A percentile compares a stretch with the other conserved stretches of the same genome.
These are phyloP conservation scores for Aspergillus latus DNA, from an alignment of 2,329 filamentous ascomycete species.

Conservation along the genomic window DNA sequence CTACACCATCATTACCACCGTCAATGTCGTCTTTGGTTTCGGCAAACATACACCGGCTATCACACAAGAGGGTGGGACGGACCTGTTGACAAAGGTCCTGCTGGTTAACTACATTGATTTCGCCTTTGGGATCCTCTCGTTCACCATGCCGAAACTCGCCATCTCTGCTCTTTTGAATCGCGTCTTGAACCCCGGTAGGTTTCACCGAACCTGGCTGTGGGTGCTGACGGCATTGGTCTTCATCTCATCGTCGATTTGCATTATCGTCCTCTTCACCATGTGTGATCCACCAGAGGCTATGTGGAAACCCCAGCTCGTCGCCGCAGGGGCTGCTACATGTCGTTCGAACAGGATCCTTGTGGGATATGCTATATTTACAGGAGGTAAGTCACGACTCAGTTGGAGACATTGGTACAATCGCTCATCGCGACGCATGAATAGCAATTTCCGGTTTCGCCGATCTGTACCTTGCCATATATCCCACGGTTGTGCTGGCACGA, in stretches of 20 bases:
- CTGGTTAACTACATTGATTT: constrained; percentile 30
- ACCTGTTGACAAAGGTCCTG: constrained; percentile 28
- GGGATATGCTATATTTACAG: constrained; percentile 42
- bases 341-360: constrained; percentile 40
- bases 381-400: constrained; percentile 28
- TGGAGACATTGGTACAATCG: neutral
- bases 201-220: constrained; percentile 26
- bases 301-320: constrained; percentile 34
- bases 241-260: constrained; percentile 34
- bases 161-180: constrained; percentile 29
- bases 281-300: constrained; percentile 43
- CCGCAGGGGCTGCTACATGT: constrained; percentile 35
- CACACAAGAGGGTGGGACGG: constrained; percentile 9
- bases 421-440: constrained; percentile 7
- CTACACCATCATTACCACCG: constrained; percentile 30
- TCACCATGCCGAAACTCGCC: constrained; percentile 31
- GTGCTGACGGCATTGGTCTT: constrained; percentile 32
- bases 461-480: constrained; percentile 36
- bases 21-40: constrained; percentile 40
- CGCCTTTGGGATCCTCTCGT: constrained; percentile 31
- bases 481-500: constrained; percentile 31
- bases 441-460: constrained; percentile 34
- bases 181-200: constrained; percentile 27
- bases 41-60: constrained; percentile 42
- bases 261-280: constrained; percentile 46